Conservation (phyloP, 331 rosid species). For the Pyrus hybrid region DNA sequence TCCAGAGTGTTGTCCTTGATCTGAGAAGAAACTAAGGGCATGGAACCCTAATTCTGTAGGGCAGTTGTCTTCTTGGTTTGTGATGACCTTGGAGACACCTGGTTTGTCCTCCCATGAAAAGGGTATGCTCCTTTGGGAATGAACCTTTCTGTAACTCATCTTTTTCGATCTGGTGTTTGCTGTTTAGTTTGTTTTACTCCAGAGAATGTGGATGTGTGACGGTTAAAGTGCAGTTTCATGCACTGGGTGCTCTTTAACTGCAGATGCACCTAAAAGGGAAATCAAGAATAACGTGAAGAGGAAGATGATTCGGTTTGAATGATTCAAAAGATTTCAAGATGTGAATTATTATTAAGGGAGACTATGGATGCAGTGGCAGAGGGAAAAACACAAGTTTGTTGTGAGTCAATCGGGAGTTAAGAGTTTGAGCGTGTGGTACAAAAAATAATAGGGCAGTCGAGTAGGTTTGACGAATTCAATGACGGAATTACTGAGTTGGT, state of each 20-base stretch:
- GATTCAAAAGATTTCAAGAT: background rate
- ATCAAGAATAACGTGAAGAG: conserved; percentile 56
- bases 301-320: conserved; percentile 28
- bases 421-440: background rate
- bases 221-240: conserved; percentile 29
- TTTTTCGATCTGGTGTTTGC: background rate
- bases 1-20: background rate
- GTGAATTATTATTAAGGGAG: background rate
- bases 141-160: conserved; percentile 57
- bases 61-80: conserved; percentile 2
- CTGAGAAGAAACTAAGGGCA: conserved; percentile 3
- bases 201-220: background rate
- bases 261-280: conserved; percentile 26
- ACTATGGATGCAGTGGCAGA: background rate
- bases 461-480: conserved; percentile 16
- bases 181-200: background rate
- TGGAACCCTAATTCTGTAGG: conserved; percentile 8
- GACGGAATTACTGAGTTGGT: conserved; percentile 26
- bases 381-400: background rate
- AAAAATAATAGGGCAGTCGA: background rate
- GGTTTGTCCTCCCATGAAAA: conserved; percentile 80
- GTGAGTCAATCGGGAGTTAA: background rate
- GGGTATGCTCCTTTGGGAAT: conserved; percentile 77
- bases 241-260: conserved; percentile 36
- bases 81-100: conserved; percentile 49